Conservation (phyloP, 1,139 yeast genomes). For the Protomyces arabidopsidicola region DNA sequence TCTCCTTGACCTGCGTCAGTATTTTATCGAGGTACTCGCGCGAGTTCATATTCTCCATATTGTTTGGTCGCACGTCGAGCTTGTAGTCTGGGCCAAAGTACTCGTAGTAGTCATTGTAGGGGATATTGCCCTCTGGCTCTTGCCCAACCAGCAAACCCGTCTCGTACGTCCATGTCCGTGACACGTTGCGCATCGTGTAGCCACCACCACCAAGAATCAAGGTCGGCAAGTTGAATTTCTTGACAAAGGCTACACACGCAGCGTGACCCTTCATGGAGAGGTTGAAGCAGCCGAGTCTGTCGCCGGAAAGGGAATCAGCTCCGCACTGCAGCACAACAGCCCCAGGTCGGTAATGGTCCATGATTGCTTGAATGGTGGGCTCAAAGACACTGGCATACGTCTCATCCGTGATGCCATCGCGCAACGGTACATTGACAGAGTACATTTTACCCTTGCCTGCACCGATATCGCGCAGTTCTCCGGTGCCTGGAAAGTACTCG, state of each 20-base stretch:
- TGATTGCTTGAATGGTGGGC: conserved; percentile 71
- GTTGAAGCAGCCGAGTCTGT: conserved; percentile 86
- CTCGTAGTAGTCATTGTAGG: conserved; percentile 94
- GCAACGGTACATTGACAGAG: conserved; percentile 79
- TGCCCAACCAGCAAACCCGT: conserved; percentile 82
- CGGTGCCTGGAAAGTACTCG: conserved; percentile 95
- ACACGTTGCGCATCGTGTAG: conserved; percentile 93
- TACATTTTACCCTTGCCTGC: conserved; percentile 85
- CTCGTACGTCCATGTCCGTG: conserved; percentile 94
- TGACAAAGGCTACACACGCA: conserved; percentile 85
- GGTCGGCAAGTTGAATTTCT: conserved; percentile 80
- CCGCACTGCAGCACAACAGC: conserved; percentile 88
- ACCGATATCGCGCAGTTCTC: conserved; percentile 82
- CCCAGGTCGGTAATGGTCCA: conserved; percentile 92
- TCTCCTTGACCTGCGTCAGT: conserved; percentile 67
- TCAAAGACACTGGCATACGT: conserved; percentile 83
- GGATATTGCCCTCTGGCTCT: conserved; percentile 72
- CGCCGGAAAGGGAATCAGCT: conserved; percentile 89
- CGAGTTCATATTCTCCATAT: conserved; percentile 93
- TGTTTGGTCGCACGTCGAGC: conserved; percentile 86
- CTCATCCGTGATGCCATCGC: conserved; percentile 90
- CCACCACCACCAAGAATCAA: conserved; percentile 98
- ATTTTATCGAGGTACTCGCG: conserved; percentile 89
- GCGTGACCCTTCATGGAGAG: conserved; percentile 92
- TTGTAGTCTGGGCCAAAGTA: conserved; percentile 95